These are phyloP conservation scores for Leucocoprinus birnbaumii DNA, from an alignment of 768 basidiomycete species.

Conservation along the genomic window DNA sequence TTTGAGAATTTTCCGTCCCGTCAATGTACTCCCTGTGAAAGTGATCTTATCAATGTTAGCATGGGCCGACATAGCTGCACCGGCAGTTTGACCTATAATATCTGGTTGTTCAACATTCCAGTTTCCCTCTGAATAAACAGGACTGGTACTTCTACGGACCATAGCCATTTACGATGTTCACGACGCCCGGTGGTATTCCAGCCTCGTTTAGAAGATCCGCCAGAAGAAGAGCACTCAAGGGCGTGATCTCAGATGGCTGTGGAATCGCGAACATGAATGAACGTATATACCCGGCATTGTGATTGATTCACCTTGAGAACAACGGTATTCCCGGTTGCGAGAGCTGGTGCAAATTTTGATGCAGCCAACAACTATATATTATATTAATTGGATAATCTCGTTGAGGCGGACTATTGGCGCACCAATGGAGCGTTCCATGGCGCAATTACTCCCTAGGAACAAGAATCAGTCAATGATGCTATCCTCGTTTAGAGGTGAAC, in stretches of 20 bases:
- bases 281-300: too few species aligned
- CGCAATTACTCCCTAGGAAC: conserved; percentile 45
- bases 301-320: conserved; percentile 56
- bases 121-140: too few species aligned
- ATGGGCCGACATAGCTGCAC: conserved; percentile 66
- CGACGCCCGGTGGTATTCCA: conserved; percentile 75
- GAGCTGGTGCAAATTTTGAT: conserved; percentile 74
- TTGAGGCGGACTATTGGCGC: neutral
- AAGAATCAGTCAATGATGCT: too few species aligned
- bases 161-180: conserved; percentile 71
- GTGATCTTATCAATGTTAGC: conserved; percentile 67
- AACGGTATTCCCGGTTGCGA: conserved; percentile 73
- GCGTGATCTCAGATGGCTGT: conserved; percentile 69
- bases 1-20: conserved; percentile 72
- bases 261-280: neutral
- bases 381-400: neutral
- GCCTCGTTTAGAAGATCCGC: conserved; percentile 60
- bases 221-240: conserved; percentile 57
- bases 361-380: conserved; percentile 44
- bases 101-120: neutral
- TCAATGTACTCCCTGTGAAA: conserved; percentile 75
- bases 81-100: conserved; percentile 43
- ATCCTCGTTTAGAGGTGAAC: neutral
- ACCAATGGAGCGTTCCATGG: conserved; percentile 54
- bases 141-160: too few species aligned